Percentiles rank a stretch among this genome's conserved stretches.
Evolutionary conservation across 176 grass and related monocot species (phyloP).

Genomic region (Zea mays): DNA sequence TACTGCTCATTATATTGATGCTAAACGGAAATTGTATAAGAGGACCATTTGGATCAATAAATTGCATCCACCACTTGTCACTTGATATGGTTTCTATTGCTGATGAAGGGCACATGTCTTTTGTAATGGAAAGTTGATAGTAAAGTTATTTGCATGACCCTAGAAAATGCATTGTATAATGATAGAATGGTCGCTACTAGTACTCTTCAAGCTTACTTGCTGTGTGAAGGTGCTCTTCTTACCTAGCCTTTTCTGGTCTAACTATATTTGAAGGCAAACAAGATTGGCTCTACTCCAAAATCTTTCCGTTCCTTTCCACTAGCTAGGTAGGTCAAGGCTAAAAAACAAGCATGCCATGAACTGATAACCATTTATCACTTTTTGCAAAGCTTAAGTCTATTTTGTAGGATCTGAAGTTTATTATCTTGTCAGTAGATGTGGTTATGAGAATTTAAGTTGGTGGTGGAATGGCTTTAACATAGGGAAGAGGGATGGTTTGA

Average conservation of each 20-base stretch:
- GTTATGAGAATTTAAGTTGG: background rate
- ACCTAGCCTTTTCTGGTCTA: background rate
- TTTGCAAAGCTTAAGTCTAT: background rate
- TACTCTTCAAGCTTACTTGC: background rate
- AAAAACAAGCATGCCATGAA: background rate
- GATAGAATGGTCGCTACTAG: background rate
- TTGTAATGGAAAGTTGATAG: background rate
- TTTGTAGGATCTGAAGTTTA: slow-evolving; percentile 2
- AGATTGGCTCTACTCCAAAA: background rate
- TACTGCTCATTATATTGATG: background rate
- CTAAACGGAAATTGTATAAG: background rate
- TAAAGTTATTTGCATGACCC: background rate
- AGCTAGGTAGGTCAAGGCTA: background rate
- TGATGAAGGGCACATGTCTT: slow-evolving; percentile 1
- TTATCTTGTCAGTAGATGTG: background rate
- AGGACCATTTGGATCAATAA: background rate
- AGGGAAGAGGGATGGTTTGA: background rate
- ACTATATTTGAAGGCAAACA: background rate
- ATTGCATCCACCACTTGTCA: background rate
- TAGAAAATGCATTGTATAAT: background rate
- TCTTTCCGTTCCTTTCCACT: background rate
- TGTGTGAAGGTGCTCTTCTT: background rate
- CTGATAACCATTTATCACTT: background rate
- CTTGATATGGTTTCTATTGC: background rate
- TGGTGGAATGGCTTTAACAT: slow-evolving; percentile 2